These are phyloP conservation scores for Zygoascus hellenicus DNA, from an alignment of 1,139 yeast species.

Conservation along the genomic window DNA sequence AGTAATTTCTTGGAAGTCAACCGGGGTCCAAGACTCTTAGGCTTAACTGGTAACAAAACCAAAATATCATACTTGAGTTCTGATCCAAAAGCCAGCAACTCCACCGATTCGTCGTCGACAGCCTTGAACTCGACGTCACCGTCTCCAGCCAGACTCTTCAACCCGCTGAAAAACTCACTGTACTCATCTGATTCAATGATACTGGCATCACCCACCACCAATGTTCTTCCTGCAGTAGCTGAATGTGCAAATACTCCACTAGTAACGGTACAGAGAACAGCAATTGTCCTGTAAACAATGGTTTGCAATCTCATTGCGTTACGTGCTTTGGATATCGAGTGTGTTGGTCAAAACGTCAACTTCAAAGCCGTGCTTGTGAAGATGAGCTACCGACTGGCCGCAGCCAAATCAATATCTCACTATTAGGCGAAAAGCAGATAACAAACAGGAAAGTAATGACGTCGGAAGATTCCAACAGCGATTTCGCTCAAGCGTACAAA, in stretches of 20 bases:
- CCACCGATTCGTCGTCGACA: conserved; percentile 30
- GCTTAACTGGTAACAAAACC: conserved; percentile 46
- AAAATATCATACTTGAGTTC: conserved; percentile 47
- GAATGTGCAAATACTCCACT: conserved; percentile 18
- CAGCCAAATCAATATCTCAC: too few species aligned
- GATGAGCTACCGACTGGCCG: too few species aligned
- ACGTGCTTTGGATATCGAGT: not conserved
- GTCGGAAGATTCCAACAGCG: conserved; percentile 23
- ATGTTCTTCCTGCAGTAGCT: conserved; percentile 19
- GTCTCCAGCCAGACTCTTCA: conserved; percentile 28
- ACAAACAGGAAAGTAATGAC: conserved; percentile 12
- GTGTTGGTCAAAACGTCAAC: conserved; percentile 8
- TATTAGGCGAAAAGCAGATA: too few species aligned
- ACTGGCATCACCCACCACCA: conserved; percentile 26
- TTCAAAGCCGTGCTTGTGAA: not conserved
- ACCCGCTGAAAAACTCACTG: conserved; percentile 31
- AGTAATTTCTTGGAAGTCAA: conserved; percentile 41
- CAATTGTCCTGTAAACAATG: conserved; percentile 2
- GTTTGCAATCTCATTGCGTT: conserved; percentile 7
- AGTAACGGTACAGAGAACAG: conserved; percentile 1
- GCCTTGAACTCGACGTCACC: conserved; percentile 29
- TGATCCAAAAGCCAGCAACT: conserved; percentile 38
- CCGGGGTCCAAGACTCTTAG: conserved; percentile 39
- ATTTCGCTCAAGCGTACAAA: conserved; percentile 44
- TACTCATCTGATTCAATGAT: conserved; percentile 23